These are phyloP conservation scores for Malus fusca DNA, from an alignment of 306 rosid genomes.

Conservation along the genomic window DNA sequence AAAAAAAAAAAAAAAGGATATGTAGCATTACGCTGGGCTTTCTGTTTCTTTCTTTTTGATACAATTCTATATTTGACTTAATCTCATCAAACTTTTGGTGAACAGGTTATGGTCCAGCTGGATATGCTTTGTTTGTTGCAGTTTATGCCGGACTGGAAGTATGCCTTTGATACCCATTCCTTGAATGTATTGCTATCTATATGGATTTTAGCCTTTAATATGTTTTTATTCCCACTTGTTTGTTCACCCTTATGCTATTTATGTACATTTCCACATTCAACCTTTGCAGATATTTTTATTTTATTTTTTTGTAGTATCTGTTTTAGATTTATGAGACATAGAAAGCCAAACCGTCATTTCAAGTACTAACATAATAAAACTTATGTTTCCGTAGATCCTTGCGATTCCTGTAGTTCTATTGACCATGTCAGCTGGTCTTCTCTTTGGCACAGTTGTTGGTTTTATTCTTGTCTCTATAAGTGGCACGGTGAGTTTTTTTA, in stretches of 20 bases:
- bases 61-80: not conserved
- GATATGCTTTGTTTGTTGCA: conserved; percentile 86
- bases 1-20: not conserved
- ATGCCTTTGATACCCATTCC: conserved; percentile 12
- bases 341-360: not conserved
- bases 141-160: conserved; percentile 98
- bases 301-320: not conserved
- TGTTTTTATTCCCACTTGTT: not conserved
- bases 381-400: conserved; percentile 53
- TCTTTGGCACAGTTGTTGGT: conserved; percentile 78
- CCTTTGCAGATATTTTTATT: not conserved
- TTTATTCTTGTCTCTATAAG: conserved; percentile 87
- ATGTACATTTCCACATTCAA: not conserved
- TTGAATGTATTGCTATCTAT: not conserved
- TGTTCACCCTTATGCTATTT: not conserved
- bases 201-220: not conserved
- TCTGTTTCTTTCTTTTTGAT: not conserved
- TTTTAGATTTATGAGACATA: not conserved
- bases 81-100: conserved; percentile 14
- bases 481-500: conserved; percentile 62
- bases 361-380: not conserved
- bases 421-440: conserved; percentile 97
- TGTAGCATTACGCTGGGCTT: not conserved
- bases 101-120: conserved; percentile 93
- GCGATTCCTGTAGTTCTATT: conserved; percentile 94